A percentile compares a stretch with the other conserved stretches of the same genome.
Conservation (phyloP, 495 filamentous ascomycete species). For the Tetracladium setigerum region DNA sequence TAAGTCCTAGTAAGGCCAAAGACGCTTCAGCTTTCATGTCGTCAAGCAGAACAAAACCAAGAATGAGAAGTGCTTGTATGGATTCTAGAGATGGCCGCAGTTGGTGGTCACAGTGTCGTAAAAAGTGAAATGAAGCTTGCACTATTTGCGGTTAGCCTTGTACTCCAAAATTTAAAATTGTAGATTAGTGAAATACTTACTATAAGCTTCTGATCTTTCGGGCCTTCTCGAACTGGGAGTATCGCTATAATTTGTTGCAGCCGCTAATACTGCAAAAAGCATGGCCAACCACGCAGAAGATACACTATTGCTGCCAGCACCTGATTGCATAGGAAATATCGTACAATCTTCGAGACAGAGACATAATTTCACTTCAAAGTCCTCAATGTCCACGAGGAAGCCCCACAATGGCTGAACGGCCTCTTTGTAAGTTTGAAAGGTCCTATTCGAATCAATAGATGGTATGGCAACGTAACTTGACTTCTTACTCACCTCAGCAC, state of each 20-base stretch:
- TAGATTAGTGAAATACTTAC: too few species aligned
- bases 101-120: constrained; percentile 39
- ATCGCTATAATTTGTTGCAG: constrained; percentile 68
- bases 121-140: constrained; percentile 44
- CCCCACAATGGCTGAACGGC: constrained; percentile 69
- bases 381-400: constrained; percentile 57
- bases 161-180: too few species aligned
- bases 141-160: constrained; percentile 31
- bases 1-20: constrained; percentile 43
- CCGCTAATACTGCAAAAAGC: constrained; percentile 67
- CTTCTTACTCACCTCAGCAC: constrained; percentile 38
- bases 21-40: constrained; percentile 49
- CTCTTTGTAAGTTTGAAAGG: constrained; percentile 63
- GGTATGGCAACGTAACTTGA: neutral
- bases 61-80: constrained; percentile 41
- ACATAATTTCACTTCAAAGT: constrained; percentile 55
- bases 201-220: constrained; percentile 29
- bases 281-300: constrained; percentile 59
- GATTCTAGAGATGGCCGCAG: constrained; percentile 42
- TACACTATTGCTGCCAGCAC: constrained; percentile 41
- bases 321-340: constrained; percentile 19
- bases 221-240: constrained; percentile 46
- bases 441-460: constrained; percentile 33
- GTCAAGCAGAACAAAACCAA: constrained; percentile 41
- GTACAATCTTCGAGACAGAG: constrained; percentile 55